These are phyloP conservation scores for Trypanosoma platydactyli DNA, from an alignment of 208 protist species.

Conservation along the genomic window DNA sequence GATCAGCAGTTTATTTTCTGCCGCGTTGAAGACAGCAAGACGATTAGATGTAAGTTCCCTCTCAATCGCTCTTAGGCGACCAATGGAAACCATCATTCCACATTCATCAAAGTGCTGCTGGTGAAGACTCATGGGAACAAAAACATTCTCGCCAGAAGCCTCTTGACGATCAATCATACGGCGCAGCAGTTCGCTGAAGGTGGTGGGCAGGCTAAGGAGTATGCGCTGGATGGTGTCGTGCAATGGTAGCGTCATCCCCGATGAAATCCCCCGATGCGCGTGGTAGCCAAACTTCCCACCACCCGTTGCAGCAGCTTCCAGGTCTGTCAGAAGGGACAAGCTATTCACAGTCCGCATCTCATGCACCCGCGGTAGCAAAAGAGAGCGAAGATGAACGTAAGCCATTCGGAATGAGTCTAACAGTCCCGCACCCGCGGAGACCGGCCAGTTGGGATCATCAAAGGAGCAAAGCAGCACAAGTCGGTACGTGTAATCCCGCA, in stretches of 20 bases:
- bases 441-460: conserved; percentile 63
- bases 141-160: conserved; percentile 57
- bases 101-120: conserved; percentile 56
- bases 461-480: conserved; percentile 41
- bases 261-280: conserved; percentile 10
- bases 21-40: conserved; percentile 70
- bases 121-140: conserved; percentile 55
- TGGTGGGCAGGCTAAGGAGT: conserved; percentile 64
- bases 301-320: conserved; percentile 40
- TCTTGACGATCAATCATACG: conserved; percentile 69
- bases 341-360: conserved; percentile 47
- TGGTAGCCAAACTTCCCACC: conserved; percentile 11
- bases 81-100: conserved; percentile 69
- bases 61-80: conserved; percentile 63
- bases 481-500: conserved; percentile 40
- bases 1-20: conserved; percentile 73
- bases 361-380: conserved; percentile 65
- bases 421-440: conserved; percentile 23
- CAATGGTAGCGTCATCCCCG: conserved; percentile 36
- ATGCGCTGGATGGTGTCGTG: conserved; percentile 83
- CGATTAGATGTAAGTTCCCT: conserved; percentile 84
- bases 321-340: conserved; percentile 53
- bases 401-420: conserved; percentile 43
- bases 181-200: conserved; percentile 64
- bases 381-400: conserved; percentile 52